A percentile compares a stretch with the other conserved stretches of the same genome.
These are phyloP conservation scores for Tetrahymena thermophila DNA, from an alignment of 73 alveolate species.

Conservation along the genomic window DNA sequence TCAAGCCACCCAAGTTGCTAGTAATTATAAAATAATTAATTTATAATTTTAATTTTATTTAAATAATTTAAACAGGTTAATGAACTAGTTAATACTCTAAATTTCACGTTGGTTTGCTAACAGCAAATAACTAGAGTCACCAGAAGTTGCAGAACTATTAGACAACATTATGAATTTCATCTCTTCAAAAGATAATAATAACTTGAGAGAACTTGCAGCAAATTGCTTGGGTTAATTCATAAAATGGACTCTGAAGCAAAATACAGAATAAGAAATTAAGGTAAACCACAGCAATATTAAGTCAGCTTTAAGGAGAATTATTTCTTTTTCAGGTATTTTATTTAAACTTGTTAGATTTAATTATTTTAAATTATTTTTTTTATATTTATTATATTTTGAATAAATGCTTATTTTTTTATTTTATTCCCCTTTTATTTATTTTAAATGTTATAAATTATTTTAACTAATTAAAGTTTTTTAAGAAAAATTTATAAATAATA, in stretches of 20 bases:
- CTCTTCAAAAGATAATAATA: constrained; percentile 70
- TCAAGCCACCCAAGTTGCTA: constrained; percentile 31
- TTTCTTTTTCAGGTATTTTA: constrained; percentile 49
- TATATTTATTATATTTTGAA: too few species aligned
- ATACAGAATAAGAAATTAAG: constrained; percentile 49
- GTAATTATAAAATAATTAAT: background rate
- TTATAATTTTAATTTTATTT: background rate
- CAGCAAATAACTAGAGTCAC: constrained; percentile 73
- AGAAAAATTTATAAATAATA: too few species aligned
- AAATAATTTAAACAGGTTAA: background rate
- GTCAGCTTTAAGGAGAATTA: constrained; percentile 83
- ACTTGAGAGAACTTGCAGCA: constrained; percentile 69
- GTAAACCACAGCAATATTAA: constrained; percentile 71
- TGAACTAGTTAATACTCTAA: background rate
- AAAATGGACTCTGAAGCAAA: constrained; percentile 75
- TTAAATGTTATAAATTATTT: too few species aligned
- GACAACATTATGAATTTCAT: constrained; percentile 80
- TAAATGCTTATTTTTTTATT: too few species aligned
- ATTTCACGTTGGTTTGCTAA: constrained; percentile 91
- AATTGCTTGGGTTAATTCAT: constrained; percentile 86
- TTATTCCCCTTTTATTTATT: too few species aligned
- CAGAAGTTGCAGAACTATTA: constrained; percentile 78
- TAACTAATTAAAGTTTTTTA: too few species aligned
- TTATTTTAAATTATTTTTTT: too few species aligned
- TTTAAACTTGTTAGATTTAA: background rate